phyloP scores from a whole-genome alignment of 2,329 filamentous ascomycete species.

The Ophiostoma angusticollis region DNA sequence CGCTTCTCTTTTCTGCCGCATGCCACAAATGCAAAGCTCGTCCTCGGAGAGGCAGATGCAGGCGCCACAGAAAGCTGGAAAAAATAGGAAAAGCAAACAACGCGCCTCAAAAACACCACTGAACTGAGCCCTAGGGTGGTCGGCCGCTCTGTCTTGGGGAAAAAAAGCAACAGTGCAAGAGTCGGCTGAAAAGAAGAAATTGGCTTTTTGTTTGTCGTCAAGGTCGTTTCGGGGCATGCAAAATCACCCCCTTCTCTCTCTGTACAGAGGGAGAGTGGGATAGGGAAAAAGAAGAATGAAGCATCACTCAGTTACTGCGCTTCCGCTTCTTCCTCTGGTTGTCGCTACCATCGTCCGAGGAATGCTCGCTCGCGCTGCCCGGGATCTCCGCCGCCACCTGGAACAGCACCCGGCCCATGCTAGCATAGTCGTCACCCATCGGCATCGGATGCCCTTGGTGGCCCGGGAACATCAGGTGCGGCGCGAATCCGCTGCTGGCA shows the following conservation, averaged over 20 bases:
- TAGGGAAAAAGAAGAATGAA: neutral
- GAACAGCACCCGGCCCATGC: slow-evolving; percentile 67
- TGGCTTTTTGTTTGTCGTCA: slow-evolving; percentile 12
- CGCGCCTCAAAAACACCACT: slow-evolving; percentile 12
- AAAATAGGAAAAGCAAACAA: slow-evolving; percentile 5
- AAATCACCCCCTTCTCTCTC: slow-evolving; percentile 1
- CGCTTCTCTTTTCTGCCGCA: slow-evolving; percentile 7
- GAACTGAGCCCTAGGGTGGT: slow-evolving; percentile 15
- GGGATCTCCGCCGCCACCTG: slow-evolving; percentile 64
- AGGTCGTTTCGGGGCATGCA: slow-evolving; percentile 27
- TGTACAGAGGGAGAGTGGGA: neutral
- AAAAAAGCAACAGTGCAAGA: slow-evolving; percentile 14
- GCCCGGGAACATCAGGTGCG: slow-evolving; percentile 23
- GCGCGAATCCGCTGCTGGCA: slow-evolving; percentile 15
- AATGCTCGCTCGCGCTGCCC: slow-evolving; percentile 47
- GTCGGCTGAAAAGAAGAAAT: slow-evolving; percentile 20
- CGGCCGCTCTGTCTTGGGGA: no score
- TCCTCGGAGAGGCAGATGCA: neutral
- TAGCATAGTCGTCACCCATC: slow-evolving; percentile 48
- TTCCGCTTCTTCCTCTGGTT: slow-evolving; percentile 62
- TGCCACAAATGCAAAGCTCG: no score
- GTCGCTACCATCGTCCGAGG: slow-evolving; percentile 39
- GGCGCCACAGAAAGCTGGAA: neutral
- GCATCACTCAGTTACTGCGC: slow-evolving; percentile 45
- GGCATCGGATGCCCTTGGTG: slow-evolving; percentile 19